Evolutionary conservation across 2,329 filamentous ascomycete genomes (phyloP).

Genomic region (Trichoderma guizhouense): DNA sequence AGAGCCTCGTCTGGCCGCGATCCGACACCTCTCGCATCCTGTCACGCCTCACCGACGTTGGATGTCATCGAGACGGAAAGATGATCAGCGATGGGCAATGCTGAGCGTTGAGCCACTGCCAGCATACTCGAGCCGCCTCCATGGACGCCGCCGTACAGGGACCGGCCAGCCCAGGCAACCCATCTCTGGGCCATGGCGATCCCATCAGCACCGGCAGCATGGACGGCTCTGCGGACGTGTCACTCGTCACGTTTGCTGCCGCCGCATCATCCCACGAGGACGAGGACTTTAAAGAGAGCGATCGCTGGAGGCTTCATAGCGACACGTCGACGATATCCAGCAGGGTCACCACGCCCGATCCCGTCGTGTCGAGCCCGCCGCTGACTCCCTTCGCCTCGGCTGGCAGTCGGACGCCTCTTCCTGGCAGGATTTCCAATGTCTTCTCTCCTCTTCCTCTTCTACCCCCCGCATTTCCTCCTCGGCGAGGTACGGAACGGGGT

Average conservation of each 20-base stretch:
- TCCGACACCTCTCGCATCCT: background rate
- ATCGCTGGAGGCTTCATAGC: conserved; percentile 27
- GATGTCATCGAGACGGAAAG: conserved; percentile 6
- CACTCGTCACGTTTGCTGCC: conserved; percentile 13
- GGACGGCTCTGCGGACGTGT: conserved; percentile 9
- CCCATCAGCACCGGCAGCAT: conserved; percentile 3
- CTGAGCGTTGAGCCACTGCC: conserved; percentile 19
- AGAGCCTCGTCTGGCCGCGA: conserved; percentile 15
- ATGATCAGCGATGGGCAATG: conserved; percentile 21
- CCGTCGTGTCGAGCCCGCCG: conserved; percentile 20
- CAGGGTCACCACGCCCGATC: conserved; percentile 29
- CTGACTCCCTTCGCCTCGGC: conserved; percentile 20
- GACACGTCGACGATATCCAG: conserved; percentile 31
- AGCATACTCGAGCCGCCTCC: conserved; percentile 18
- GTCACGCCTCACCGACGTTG: conserved; percentile 5
- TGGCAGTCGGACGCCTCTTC: conserved; percentile 19
- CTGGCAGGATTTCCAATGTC: conserved; percentile 15
- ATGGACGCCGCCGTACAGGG: conserved; percentile 21
- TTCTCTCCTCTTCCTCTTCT: conserved; percentile 19
- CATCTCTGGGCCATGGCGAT: background rate
- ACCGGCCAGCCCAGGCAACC: conserved; percentile 8
- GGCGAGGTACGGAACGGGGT: conserved; percentile 10
- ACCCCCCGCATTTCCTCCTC: conserved; percentile 18
- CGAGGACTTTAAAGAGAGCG: conserved; percentile 27
- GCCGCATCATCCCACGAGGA: conserved; percentile 28